These are phyloP conservation scores for Ogataea paraovalis DNA, from an alignment of 805 yeast species.

Conservation along the genomic window DNA sequence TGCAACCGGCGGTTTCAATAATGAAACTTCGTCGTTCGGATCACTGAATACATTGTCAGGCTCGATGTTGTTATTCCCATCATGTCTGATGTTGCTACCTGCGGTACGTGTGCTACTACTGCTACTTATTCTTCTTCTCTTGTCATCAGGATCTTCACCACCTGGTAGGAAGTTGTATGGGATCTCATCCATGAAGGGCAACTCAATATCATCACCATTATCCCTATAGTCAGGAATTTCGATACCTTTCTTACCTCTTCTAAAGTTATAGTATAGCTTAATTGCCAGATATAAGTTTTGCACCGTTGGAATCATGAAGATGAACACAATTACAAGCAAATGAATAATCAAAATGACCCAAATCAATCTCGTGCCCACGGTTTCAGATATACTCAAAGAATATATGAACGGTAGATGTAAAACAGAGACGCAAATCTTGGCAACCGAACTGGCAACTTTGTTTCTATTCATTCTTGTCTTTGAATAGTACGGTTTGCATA, in stretches of 20 bases:
- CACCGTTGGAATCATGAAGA: constrained; percentile 27
- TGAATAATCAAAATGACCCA: constrained; percentile 42
- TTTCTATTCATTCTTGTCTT: constrained; percentile 30
- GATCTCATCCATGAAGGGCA: constrained; percentile 15
- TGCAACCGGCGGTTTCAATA: not conserved
- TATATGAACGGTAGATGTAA: constrained; percentile 42
- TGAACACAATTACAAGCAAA: constrained; percentile 19
- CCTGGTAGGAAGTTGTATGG: constrained; percentile 1
- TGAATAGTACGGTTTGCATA: constrained; percentile 31
- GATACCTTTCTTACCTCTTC: constrained; percentile 19
- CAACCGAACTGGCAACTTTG: constrained; percentile 34
- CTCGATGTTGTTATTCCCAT: not conserved
- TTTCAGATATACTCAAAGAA: constrained; percentile 34
- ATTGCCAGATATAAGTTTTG: constrained; percentile 25
- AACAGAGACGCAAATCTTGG: constrained; percentile 37
- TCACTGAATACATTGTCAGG: not conserved
- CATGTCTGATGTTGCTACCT: not conserved
- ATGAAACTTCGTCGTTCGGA: not conserved
- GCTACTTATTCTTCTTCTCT: not conserved
- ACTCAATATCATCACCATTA: constrained; percentile 19
- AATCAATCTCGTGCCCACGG: constrained; percentile 38
- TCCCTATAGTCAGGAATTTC: constrained; percentile 21
- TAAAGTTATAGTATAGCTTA: constrained; percentile 12
- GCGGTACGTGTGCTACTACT: not conserved
- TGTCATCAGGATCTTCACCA: not conserved